These are phyloP conservation scores for Aspergillus quadrilineatus DNA, from an alignment of 2,329 filamentous ascomycete species.

Conservation along the genomic window DNA sequence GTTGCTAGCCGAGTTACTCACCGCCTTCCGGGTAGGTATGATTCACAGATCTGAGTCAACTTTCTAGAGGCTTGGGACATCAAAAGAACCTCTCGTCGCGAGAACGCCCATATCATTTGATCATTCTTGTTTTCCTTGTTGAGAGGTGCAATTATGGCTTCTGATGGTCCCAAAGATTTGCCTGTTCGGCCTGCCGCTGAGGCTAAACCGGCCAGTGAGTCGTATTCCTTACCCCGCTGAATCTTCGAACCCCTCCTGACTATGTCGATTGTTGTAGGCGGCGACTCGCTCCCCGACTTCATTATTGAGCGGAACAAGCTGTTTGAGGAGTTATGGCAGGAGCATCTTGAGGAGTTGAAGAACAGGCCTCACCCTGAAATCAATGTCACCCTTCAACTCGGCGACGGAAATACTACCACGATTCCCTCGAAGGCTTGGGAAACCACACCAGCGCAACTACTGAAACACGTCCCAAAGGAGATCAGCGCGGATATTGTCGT, in stretches of 20 bases:
- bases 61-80: conserved; percentile 1
- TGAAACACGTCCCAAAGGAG: conserved; percentile 80
- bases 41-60: conserved; percentile 20
- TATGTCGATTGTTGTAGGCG: conserved; percentile 25
- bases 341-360: conserved; percentile 73
- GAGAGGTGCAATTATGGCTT: conserved; percentile 31
- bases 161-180: conserved; percentile 37
- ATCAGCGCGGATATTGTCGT: conserved; percentile 81
- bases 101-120: conserved; percentile 19
- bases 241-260: conserved; percentile 29
- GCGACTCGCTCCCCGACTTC: conserved; percentile 64
- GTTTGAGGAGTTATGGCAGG: conserved; percentile 84
- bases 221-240: conserved; percentile 33
- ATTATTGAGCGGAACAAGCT: conserved; percentile 80
- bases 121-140: conserved; percentile 18
- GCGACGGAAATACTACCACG: conserved; percentile 40
- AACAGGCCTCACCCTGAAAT: conserved; percentile 48
- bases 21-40: conserved; percentile 31
- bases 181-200: conserved; percentile 37
- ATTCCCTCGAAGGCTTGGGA: conserved; percentile 76
- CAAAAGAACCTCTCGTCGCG: conserved; percentile 16
- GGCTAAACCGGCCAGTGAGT: conserved; percentile 27
- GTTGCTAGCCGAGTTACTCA: conserved; percentile 38
- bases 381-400: conserved; percentile 50
- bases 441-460: conserved; percentile 78